phyloP scores from a whole-genome alignment of 2,329 filamentous ascomycete genomes.

The Teratosphaeria viscida region DNA sequence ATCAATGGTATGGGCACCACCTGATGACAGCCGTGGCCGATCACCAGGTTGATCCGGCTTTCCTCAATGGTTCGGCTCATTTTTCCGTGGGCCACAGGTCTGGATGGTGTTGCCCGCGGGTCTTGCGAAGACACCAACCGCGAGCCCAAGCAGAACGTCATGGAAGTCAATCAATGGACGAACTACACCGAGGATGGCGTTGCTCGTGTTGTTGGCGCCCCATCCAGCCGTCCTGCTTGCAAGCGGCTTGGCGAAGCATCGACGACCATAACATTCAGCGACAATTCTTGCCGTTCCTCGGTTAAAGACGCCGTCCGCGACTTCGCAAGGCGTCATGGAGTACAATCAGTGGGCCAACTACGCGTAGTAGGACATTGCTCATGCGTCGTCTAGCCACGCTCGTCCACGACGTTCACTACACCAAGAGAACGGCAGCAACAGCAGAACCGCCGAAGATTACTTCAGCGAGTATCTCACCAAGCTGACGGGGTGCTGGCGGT shows the following conservation, averaged over 20 bases:
- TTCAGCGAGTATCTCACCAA: constrained; percentile 21
- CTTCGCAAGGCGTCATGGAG: constrained; percentile 10
- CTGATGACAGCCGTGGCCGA: not conserved
- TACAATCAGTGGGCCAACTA: constrained; percentile 20
- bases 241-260: not conserved
- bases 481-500: constrained; percentile 36
- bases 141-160: not conserved
- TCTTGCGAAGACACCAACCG: not conserved
- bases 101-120: no score
- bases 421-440: constrained; percentile 10
- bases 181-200: not conserved
- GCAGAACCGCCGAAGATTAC: constrained; percentile 16
- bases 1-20: not conserved
- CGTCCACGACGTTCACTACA: constrained; percentile 19
- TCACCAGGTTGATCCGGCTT: not conserved
- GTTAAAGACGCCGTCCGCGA: not conserved
- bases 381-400: constrained; percentile 20
- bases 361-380: constrained; percentile 20
- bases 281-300: not conserved
- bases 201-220: not conserved
- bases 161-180: not conserved
- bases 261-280: not conserved
- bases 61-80: not conserved
- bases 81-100: not conserved
- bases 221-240: not conserved